Percentiles rank a stretch among this genome's conserved stretches.
Evolutionary conservation across 495 filamentous ascomycete species (phyloP).

Genomic region (Pyrenula massariospora): DNA sequence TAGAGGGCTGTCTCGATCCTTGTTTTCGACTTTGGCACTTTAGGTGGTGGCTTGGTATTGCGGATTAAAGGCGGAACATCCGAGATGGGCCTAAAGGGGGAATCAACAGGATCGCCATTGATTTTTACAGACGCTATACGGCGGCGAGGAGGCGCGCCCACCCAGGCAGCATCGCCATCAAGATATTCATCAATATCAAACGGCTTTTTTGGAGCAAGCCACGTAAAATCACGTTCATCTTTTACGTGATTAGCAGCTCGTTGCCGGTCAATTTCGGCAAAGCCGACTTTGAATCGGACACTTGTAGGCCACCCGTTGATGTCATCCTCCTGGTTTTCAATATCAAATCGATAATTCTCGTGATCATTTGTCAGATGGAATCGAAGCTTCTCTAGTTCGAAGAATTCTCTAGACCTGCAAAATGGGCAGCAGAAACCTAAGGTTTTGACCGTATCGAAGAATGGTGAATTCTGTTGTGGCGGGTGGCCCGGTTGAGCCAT

Average conservation of each 20-base stretch:
- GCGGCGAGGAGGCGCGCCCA: background rate
- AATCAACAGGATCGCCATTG: too few relatives aligned
- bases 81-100: background rate
- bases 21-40: background rate
- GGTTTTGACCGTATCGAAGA: background rate
- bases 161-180: background rate
- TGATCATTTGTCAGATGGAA: background rate
- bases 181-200: slow-evolving; percentile 1
- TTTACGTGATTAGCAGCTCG: background rate
- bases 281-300: background rate
- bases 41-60: background rate
- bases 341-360: background rate
- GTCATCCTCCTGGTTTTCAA: background rate
- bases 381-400: background rate
- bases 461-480: background rate
- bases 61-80: background rate
- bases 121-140: background rate
- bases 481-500: background rate
- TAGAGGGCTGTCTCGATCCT: background rate
- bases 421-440: background rate
- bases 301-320: background rate
- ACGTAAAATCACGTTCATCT: background rate
- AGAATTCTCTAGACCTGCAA: background rate
- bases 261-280: background rate
- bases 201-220: background rate